Base-by-base conservation (phyloP, 805 yeast genomes). In the Candida jianshihensis region DNA sequence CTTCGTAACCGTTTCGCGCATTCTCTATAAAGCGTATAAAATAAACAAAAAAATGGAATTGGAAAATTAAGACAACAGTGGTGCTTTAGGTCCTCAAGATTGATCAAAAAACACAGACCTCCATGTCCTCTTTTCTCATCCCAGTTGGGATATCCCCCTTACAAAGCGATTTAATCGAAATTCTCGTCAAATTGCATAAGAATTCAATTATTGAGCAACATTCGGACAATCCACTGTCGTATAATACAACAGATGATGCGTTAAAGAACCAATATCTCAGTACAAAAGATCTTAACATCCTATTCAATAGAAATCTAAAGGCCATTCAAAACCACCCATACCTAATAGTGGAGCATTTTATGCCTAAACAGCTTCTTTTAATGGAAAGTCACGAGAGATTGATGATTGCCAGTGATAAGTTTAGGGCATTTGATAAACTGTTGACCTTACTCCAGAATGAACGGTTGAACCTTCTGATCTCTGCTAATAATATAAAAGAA, bases 331-430 rank as follows among this genome's bases (percentile, higher is more conserved):
- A 71, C 47, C 89, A 84, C 56, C 86, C 90, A 3, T 75, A 81
- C 29, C 58, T 84, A 27, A 54, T 84, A 30, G 89, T 83, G 21
- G 84, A 81, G 45, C 92, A 84, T 55, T 84, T 75, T 47, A 77
- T 82, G 54, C 88, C 92, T 7, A 75, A 76, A 45, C 80, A 78
- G 38, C 59, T 82, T 43, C 53, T 84, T 13, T 59, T 81, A 26
- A 73, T 77, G 78, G 84, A 80, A 44, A 66, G 82, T 1, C 80
- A 73, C 40, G 77, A 73, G 36, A 56, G 71, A 32, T 58, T 81
- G 33, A 59, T 67, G 29, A 57, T 58, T 29, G 63, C 78, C 9
- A 73, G 84, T 16, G 83, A 79, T 20, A 82, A 82, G 47, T 75
- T 80, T 39, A 61, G 60, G 40, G 60, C 70, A 31, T 65, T 81